Percentiles rank a stretch among this genome's conserved stretches.
These are phyloP conservation scores for Meripilus lineatus DNA, from an alignment of 1,284 basidiomycete species.

Conservation along the genomic window DNA sequence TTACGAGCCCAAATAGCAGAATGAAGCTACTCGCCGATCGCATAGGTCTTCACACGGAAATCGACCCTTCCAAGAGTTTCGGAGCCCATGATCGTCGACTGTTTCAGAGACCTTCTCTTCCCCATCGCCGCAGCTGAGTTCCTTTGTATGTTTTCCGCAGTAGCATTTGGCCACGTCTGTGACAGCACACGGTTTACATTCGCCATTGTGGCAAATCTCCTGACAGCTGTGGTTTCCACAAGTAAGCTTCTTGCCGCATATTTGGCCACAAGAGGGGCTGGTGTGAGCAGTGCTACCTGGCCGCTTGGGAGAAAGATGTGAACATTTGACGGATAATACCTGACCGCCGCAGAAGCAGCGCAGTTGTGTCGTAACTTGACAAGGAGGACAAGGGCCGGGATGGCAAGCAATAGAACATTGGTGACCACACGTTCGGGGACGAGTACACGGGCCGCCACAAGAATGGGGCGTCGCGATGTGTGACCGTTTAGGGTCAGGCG, in stretches of 20 bases:
- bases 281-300: slow-evolving; percentile 26
- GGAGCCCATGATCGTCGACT: slow-evolving; percentile 26
- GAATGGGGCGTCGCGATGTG: slow-evolving; percentile 80
- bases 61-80: slow-evolving; percentile 63
- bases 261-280: slow-evolving; percentile 60
- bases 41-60: slow-evolving; percentile 67
- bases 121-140: slow-evolving; percentile 63
- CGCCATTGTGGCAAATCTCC: slow-evolving; percentile 66
- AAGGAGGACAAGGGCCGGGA: slow-evolving; percentile 78
- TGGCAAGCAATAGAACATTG: slow-evolving; percentile 70
- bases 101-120: slow-evolving; percentile 26
- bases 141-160: slow-evolving; percentile 67
- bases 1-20: slow-evolving; percentile 2
- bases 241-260: slow-evolving; percentile 50
- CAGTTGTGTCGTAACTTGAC: slow-evolving; percentile 44
- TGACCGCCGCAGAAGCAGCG: slow-evolving; percentile 68
- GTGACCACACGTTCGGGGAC: slow-evolving; percentile 57
- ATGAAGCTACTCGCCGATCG: slow-evolving; percentile 41
- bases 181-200: slow-evolving; percentile 60
- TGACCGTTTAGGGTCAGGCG: slow-evolving; percentile 64
- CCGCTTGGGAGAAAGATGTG: slow-evolving; percentile 33
- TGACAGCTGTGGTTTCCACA: slow-evolving; percentile 71
- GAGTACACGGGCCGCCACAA: slow-evolving; percentile 75
- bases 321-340: slow-evolving; percentile 61
- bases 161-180: slow-evolving; percentile 61